phyloP scores from a whole-genome alignment of 345 rosid genomes.

The Ailanthus altissimus region DNA sequence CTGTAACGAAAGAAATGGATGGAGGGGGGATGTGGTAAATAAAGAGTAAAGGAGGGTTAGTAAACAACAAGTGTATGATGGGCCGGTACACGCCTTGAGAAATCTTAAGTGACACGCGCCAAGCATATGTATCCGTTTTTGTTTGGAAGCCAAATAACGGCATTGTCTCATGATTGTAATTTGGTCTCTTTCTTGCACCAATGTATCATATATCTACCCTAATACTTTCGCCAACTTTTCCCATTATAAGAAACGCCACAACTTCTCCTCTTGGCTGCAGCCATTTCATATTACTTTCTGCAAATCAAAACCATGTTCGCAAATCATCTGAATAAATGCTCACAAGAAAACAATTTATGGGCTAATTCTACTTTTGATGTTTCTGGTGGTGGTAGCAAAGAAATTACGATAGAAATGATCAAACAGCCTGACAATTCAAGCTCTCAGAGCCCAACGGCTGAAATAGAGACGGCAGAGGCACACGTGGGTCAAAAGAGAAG shows the following conservation, averaged over 20 bases:
- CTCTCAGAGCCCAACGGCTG: not conserved
- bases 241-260: not conserved
- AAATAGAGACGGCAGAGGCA: constrained; percentile 10
- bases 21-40: not conserved
- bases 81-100: not conserved
- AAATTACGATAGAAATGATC: constrained; percentile 13
- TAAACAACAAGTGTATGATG: not conserved
- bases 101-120: constrained; percentile 2
- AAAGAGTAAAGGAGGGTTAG: not conserved
- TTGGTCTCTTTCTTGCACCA: constrained; percentile 19
- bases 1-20: not conserved
- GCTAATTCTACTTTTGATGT: constrained; percentile 10
- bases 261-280: not conserved
- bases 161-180: constrained; percentile 37
- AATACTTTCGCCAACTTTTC: not conserved
- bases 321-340: not conserved
- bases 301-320: not conserved
- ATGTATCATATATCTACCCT: not conserved
- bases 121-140: constrained; percentile 13
- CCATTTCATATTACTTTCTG: not conserved
- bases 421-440: constrained; percentile 14
- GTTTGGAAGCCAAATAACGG: constrained; percentile 40
- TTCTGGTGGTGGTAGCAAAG: not conserved
- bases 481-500: constrained; percentile 32
- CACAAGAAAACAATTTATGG: constrained; percentile 4